Percentiles rank a stretch among this genome's conserved stretches.
phyloP scores from a whole-genome alignment of 148 eudicot genomes.

The Linanthus parryae region DNA sequence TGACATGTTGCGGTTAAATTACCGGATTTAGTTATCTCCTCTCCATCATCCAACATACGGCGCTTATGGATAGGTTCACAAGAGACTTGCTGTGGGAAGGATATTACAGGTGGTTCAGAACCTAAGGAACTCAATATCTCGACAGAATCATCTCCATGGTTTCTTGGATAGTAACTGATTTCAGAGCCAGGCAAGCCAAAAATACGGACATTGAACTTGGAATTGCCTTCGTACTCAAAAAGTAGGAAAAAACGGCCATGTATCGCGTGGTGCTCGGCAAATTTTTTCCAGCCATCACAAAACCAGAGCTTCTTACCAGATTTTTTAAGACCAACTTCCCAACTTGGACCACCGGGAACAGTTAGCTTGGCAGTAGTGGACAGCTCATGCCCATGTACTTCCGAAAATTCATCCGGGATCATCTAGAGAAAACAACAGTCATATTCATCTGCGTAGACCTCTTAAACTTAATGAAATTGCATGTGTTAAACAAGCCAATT shows the following conservation, averaged over 20 bases:
- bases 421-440: conserved; percentile 9
- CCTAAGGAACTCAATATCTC: background rate
- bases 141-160: no score
- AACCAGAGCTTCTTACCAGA: conserved; percentile 18
- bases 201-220: conserved; percentile 18
- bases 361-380: conserved; percentile 2
- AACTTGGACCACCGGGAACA: conserved; percentile 14
- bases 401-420: conserved; percentile 18
- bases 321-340: conserved; percentile 14
- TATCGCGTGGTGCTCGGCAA: conserved; percentile 21
- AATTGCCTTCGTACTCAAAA: conserved; percentile 20
- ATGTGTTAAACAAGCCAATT: background rate
- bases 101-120: background rate
- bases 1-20: no score
- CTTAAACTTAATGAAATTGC: background rate
- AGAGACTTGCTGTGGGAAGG: background rate
- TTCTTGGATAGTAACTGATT: conserved; percentile 25
- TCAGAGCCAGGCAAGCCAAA: conserved; percentile 16
- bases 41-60: no score
- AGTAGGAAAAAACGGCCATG: conserved; percentile 8
- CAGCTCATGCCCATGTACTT: conserved; percentile 14
- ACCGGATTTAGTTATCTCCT: no score
- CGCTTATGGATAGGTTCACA: background rate
- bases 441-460: background rate
- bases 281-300: conserved; percentile 25